These are phyloP conservation scores for Kuraishia molischiana DNA, from an alignment of 805 yeast species.

Conservation along the genomic window DNA sequence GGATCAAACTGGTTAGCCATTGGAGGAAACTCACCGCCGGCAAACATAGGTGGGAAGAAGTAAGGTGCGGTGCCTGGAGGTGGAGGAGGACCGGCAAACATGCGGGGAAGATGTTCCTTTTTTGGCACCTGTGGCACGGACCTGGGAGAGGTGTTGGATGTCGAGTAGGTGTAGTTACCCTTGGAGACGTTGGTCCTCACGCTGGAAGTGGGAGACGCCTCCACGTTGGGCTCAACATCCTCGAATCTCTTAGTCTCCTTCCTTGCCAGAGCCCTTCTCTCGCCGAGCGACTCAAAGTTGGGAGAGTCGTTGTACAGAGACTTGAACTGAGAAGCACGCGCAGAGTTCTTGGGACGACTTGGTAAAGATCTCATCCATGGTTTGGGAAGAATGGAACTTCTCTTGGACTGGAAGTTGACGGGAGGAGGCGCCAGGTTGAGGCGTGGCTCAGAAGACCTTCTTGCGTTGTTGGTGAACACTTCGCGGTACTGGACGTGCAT, in stretches of 20 bases:
- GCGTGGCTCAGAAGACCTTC: slow-evolving; percentile 16
- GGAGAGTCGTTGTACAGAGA: background rate
- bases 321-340: slow-evolving; percentile 5
- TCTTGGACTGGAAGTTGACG: slow-evolving; percentile 45
- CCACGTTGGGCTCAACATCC: background rate
- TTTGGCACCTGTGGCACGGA: too few relatives aligned
- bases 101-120: too few relatives aligned
- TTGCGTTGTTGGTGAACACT: slow-evolving; percentile 28
- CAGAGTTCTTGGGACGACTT: slow-evolving; percentile 11
- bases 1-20: background rate
- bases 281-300: background rate
- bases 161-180: background rate
- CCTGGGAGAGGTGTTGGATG: background rate
- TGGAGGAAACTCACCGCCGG: background rate
- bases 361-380: slow-evolving; percentile 7
- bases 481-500: slow-evolving; percentile 84
- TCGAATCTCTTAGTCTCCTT: background rate
- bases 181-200: background rate
- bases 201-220: background rate
- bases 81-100: too few relatives aligned
- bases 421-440: slow-evolving; percentile 71
- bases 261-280: slow-evolving; percentile 6
- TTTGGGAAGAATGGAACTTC: slow-evolving; percentile 13
- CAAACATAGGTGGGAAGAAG: too few relatives aligned
- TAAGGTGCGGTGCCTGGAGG: too few relatives aligned